These are phyloP conservation scores for Nothophoma quercina DNA, from an alignment of 2,329 filamentous ascomycete species.

Conservation along the genomic window DNA sequence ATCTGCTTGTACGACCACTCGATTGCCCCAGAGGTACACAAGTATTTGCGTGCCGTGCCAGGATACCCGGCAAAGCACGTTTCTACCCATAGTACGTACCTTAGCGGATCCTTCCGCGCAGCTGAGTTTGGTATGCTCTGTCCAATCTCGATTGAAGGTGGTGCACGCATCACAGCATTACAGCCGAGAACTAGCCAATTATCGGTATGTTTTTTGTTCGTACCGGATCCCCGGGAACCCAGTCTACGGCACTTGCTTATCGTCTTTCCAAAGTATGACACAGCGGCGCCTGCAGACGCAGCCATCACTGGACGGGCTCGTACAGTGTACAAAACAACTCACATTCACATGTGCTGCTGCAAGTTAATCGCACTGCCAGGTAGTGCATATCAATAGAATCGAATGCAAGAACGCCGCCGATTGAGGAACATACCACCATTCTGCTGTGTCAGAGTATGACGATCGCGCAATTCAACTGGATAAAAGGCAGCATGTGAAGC, in stretches of 20 bases:
- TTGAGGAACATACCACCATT: neutral
- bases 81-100: constrained; percentile 32
- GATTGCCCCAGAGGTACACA: constrained; percentile 21
- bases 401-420: neutral
- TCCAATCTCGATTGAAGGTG: constrained; percentile 26
- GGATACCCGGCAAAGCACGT: constrained; percentile 30
- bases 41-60: constrained; percentile 24
- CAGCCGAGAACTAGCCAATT: constrained; percentile 38
- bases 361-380: constrained; percentile 8
- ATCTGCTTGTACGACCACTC: neutral
- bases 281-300: constrained; percentile 6
- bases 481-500: neutral
- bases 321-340: neutral
- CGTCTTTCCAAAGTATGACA: constrained; percentile 28
- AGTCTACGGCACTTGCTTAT: constrained; percentile 42
- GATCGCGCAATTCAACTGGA: neutral
- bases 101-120: constrained; percentile 25
- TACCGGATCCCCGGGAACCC: constrained; percentile 39
- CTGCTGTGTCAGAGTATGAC: neutral
- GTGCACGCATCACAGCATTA: constrained; percentile 37
- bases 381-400: constrained; percentile 1
- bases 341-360: constrained; percentile 8
- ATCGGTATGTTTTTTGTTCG: constrained; percentile 34
- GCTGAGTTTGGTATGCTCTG: constrained; percentile 21
- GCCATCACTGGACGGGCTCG: neutral